These are phyloP conservation scores for Acrocalymma vagum DNA, from an alignment of 2,329 filamentous ascomycete species.

Conservation along the genomic window DNA sequence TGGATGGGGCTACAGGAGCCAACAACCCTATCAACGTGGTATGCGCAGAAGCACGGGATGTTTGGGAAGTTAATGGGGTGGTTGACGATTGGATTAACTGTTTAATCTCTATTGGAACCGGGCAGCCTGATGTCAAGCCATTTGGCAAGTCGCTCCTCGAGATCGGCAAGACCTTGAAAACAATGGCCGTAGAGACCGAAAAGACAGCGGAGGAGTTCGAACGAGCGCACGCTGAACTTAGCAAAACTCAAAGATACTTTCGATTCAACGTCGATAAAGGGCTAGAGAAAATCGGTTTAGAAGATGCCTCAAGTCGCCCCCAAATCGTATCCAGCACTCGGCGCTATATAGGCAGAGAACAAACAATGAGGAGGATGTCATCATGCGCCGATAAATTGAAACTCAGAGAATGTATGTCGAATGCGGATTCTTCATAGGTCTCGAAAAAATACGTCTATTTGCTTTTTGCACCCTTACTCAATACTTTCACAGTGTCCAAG, in stretches of 20 bases:
- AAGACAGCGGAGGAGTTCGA: constrained; percentile 10
- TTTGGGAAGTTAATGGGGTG: too few species aligned
- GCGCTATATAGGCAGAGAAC: constrained; percentile 9
- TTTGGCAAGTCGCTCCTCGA: too few species aligned
- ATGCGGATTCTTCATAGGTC: constrained; percentile 14
- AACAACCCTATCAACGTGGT: constrained; percentile 3
- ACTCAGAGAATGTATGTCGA: constrained; percentile 22
- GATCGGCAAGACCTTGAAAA: constrained; percentile 7
- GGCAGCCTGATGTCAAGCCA: constrained; percentile 7
- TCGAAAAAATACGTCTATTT: too few species aligned
- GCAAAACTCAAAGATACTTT: too few species aligned
- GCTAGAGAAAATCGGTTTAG: constrained; percentile 13
- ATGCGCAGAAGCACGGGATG: too few species aligned
- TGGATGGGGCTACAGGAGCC: constrained; percentile 1
- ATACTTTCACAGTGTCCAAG: too few species aligned
- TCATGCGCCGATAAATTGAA: constrained; percentile 14
- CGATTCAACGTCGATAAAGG: constrained; percentile 25
- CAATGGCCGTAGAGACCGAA: constrained; percentile 16
- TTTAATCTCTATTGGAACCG: constrained; percentile 20
- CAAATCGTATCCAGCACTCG: constrained; percentile 6
- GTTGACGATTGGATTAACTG: too few species aligned
- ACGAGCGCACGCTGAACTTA: too few species aligned
- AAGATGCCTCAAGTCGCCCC: constrained; percentile 15
- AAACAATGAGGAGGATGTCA: constrained; percentile 1
- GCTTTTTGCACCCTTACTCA: too few species aligned